These are phyloP conservation scores for Cyclotella sp. DNA, from an alignment of 108 stramenopile genomes.

Conservation along the genomic window DNA sequence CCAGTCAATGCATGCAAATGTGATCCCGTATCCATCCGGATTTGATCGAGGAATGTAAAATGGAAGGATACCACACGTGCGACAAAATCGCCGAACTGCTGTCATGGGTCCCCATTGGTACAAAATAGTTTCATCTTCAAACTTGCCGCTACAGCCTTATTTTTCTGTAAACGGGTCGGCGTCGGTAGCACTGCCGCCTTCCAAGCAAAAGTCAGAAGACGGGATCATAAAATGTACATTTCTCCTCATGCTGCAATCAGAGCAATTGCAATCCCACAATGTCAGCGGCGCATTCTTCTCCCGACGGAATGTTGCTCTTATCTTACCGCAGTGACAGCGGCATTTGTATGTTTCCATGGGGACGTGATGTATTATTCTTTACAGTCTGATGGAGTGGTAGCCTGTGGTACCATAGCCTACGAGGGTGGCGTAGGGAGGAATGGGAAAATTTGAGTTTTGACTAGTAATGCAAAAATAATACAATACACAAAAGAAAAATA, in stretches of 20 bases:
- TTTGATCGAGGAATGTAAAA: slow-evolving; percentile 52
- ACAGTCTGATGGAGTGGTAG: background rate
- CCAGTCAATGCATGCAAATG: slow-evolving; percentile 30
- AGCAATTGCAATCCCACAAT: slow-evolving; percentile 53
- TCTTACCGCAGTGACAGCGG: slow-evolving; percentile 21
- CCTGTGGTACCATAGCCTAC: no score
- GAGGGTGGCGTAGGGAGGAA: no score
- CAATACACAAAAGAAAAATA: no score
- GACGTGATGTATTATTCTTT: background rate
- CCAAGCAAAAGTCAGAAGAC: slow-evolving; percentile 13
- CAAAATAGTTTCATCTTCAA: slow-evolving; percentile 20
- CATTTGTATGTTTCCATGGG: slow-evolving; percentile 13
- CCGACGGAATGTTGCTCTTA: slow-evolving; percentile 15
- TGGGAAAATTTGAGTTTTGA: no score
- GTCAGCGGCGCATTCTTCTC: slow-evolving; percentile 1
- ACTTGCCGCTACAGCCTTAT: background rate
- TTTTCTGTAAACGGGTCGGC: background rate
- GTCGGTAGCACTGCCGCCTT: background rate
- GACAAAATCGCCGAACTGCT: slow-evolving; percentile 44
- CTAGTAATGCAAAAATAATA: no score
- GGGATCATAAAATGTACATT: slow-evolving; percentile 52
- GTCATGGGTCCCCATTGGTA: slow-evolving; percentile 42
- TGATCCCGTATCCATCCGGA: slow-evolving; percentile 52
- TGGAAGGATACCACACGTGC: slow-evolving; percentile 38
- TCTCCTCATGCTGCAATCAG: slow-evolving; percentile 40